Evolutionary conservation across 1,284 basidiomycete genomes (phyloP).

Genomic region (Gomphus bonarii): DNA sequence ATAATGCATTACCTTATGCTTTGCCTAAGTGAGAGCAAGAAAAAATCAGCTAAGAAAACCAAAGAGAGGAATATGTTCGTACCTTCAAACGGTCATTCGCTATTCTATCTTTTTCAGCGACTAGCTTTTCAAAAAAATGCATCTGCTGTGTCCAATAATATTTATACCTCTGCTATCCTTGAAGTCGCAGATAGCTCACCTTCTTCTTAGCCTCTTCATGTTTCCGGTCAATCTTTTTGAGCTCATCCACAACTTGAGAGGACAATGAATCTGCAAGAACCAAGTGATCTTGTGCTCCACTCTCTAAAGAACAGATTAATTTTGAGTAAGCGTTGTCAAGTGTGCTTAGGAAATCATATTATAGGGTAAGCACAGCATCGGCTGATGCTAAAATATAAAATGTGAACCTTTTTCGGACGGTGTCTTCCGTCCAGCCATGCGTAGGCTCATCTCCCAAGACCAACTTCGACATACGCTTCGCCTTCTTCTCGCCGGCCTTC

Average conservation of each 20-base stretch:
- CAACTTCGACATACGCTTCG: conserved; percentile 40
- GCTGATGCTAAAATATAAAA: neutral
- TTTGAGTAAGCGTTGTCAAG: conserved; percentile 55
- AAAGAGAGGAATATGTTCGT: neutral
- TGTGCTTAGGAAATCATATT: conserved; percentile 35
- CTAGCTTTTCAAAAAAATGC: conserved; percentile 55
- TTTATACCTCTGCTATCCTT: neutral
- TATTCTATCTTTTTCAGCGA: conserved; percentile 39
- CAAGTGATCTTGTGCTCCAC: conserved; percentile 57
- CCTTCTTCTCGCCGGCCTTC: conserved; percentile 63
- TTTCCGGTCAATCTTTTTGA: conserved; percentile 47
- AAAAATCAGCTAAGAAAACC: neutral
- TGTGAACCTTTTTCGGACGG: conserved; percentile 45
- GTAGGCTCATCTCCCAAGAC: conserved; percentile 60
- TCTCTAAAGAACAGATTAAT: conserved; percentile 49
- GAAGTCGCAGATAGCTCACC: conserved; percentile 24
- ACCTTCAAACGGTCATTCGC: neutral
- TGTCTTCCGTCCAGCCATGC: conserved; percentile 46
- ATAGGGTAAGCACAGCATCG: neutral
- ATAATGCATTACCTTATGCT: conserved; percentile 49
- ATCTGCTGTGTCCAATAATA: conserved; percentile 36
- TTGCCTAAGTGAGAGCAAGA: conserved; percentile 34
- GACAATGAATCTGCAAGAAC: conserved; percentile 52
- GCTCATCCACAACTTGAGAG: conserved; percentile 51
- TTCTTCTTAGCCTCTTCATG: conserved; percentile 62